phyloP scores from a whole-genome alignment of 257 asterid genomes.

The Henckelia pumila region DNA sequence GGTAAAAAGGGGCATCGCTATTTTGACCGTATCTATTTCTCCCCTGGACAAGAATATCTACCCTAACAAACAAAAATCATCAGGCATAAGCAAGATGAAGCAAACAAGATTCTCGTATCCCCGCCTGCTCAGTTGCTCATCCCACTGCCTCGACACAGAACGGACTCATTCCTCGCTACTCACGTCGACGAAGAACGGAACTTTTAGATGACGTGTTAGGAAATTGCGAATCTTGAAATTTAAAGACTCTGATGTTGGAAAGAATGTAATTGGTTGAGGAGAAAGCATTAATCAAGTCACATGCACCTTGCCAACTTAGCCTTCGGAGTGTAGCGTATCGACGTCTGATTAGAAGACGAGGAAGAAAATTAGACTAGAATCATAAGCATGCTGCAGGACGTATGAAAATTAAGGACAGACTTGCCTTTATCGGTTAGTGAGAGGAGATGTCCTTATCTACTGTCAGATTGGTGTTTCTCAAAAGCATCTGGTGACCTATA shows the following conservation, averaged over 20 bases:
- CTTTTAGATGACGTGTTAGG: conserved; percentile 25
- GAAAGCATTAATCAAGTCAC: conserved; percentile 25
- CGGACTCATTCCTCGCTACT: conserved; percentile 3
- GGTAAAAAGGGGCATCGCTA: conserved; percentile 36
- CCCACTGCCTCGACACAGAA: conserved; percentile 3
- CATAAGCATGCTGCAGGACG: conserved; percentile 41
- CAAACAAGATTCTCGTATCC: conserved; percentile 24
- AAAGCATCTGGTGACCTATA: conserved; percentile 43
- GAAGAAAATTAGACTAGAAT: conserved; percentile 33
- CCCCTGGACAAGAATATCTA: conserved; percentile 45
- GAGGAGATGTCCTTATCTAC: conserved; percentile 55
- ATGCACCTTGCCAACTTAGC: conserved; percentile 50
- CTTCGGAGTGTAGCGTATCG: conserved; percentile 41
- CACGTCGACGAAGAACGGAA: conserved; percentile 1
- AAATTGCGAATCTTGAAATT: conserved; percentile 24
- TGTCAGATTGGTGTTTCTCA: conserved; percentile 44
- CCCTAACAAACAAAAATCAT: conserved; percentile 59
- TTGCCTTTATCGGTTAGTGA: conserved; percentile 56
- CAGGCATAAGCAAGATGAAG: background rate
- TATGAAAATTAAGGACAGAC: conserved; percentile 37
- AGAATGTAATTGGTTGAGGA: conserved; percentile 29
- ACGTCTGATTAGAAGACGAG: conserved; percentile 58
- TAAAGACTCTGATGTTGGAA: conserved; percentile 24
- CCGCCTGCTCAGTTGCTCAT: conserved; percentile 34
- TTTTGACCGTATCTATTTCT: conserved; percentile 44